phyloP scores from a whole-genome alignment of 2,329 filamentous ascomycete species.

The Huntiella moniliformis region DNA sequence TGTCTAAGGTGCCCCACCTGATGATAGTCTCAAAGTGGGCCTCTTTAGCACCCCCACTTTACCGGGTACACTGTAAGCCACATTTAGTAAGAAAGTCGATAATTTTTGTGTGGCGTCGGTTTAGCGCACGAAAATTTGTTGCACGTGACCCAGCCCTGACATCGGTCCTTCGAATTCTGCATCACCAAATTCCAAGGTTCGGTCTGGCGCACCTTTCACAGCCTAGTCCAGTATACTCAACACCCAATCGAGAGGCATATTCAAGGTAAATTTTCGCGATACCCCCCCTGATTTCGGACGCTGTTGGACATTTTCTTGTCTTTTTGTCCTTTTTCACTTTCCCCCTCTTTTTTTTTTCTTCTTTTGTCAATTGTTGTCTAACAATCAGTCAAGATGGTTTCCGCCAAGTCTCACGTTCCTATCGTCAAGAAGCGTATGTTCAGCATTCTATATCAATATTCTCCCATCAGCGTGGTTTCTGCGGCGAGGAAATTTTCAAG shows the following conservation, averaged over 20 bases:
- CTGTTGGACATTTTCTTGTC: conserved; percentile 5
- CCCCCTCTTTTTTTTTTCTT: neutral
- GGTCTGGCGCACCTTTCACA: conserved; percentile 20
- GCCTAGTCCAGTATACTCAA: conserved; percentile 15
- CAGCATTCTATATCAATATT: neutral
- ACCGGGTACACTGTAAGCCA: no score
- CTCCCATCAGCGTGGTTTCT: no score
- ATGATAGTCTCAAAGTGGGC: no score
- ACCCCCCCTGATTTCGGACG: conserved; percentile 11
- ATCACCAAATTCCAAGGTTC: conserved; percentile 20
- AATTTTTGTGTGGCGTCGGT: conserved; percentile 9
- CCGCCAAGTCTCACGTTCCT: conserved; percentile 97
- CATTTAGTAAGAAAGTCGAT: neutral
- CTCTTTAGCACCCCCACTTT: no score
- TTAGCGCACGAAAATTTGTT: conserved; percentile 12
- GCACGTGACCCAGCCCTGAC: conserved; percentile 20
- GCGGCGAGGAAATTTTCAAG: no score
- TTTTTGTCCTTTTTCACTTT: conserved; percentile 2
- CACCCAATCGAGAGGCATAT: conserved; percentile 22
- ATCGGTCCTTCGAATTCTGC: conserved; percentile 17
- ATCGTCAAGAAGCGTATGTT: conserved; percentile 99
- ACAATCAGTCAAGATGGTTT: conserved; percentile 56
- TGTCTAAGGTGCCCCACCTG: no score
- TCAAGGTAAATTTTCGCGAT: conserved; percentile 21
- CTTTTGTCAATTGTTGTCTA: conserved; percentile 6